Conservation (phyloP, 371 early-diverging fungal genomes). For the Apophysomyces variabilis region DNA sequence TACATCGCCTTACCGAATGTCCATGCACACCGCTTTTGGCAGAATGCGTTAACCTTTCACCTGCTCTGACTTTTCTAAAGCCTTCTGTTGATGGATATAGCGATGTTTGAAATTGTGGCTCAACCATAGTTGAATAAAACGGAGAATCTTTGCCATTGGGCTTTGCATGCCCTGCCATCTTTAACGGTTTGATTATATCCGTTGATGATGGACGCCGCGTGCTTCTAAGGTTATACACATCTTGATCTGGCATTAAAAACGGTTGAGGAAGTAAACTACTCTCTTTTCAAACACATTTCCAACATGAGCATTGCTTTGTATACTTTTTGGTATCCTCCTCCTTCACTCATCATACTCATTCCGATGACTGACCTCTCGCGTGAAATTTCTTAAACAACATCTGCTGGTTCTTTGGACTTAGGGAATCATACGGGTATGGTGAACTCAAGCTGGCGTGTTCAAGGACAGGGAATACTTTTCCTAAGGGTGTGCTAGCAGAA, state of each 20-base stretch:
- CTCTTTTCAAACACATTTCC: too few relatives aligned
- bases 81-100: not conserved
- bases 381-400: too few relatives aligned
- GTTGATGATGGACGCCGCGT: too few relatives aligned
- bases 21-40: not conserved
- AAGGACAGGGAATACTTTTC: not conserved
- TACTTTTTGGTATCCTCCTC: too few relatives aligned
- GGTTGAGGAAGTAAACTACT: too few relatives aligned
- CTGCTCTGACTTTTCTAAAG: not conserved
- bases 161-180: not conserved
- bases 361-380: too few relatives aligned
- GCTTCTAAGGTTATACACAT: too few relatives aligned
- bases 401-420: too few relatives aligned
- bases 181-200: too few relatives aligned
- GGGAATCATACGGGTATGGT: not conserved
- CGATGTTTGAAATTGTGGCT: not conserved
- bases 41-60: not conserved
- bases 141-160: not conserved
- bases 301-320: too few relatives aligned
- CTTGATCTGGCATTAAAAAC: too few relatives aligned
- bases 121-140: not conserved
- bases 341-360: too few relatives aligned
- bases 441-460: not conserved
- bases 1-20: not conserved
- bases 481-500: not conserved